Evolutionary conservation across 805 yeast species (phyloP), one percentile per base, ranked within the genome.

Genomic region (Torulaspora franciscae): DNA sequence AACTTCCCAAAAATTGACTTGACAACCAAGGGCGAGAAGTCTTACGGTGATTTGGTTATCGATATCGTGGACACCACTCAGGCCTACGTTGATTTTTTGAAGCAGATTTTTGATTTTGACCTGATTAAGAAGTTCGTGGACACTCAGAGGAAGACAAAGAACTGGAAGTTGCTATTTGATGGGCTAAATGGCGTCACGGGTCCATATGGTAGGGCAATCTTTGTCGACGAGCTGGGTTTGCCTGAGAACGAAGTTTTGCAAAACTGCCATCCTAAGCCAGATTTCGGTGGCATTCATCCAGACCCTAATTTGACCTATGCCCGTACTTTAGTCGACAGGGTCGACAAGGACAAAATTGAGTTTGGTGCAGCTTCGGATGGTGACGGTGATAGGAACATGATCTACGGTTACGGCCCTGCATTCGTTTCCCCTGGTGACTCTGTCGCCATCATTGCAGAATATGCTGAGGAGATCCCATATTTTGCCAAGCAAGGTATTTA

Each of bases 301-400:
- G 99, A 91, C 69, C 99, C 99, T 53, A 91, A 91, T 70, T 76
- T 91, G 66, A 90, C 97, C 10, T 91, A 93, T 62, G 99, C 98
- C 8, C 79, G 76, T 48, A 80, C 95, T 14, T 74, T 91, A 51
- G 99, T 91, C 15, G 83, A 79, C 27, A 76, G 76, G 52, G 99
- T 91, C n/a, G 97, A 93, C 61, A 62, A 67, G 15, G 85, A 85
- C 47, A 70, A 79, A 47, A 85, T 90, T 54, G 85, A 91, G 6
- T 91, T 91, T 64, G 99, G 99, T 52, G 98, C 98, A 30, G 98
- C 98, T 7, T 85, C 95, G n/a, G 99, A 88, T 64, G 99, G 99
- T 67, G 99, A 91, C 59, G 99, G 99, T 66, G 99, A 91, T 65
- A 81, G 99, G 71, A 91, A 91, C 67, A 91, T 91, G 99, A 91